phyloP scores from a whole-genome alignment of 2,329 filamentous ascomycete species.

The Trichoderma cornu-damae region DNA sequence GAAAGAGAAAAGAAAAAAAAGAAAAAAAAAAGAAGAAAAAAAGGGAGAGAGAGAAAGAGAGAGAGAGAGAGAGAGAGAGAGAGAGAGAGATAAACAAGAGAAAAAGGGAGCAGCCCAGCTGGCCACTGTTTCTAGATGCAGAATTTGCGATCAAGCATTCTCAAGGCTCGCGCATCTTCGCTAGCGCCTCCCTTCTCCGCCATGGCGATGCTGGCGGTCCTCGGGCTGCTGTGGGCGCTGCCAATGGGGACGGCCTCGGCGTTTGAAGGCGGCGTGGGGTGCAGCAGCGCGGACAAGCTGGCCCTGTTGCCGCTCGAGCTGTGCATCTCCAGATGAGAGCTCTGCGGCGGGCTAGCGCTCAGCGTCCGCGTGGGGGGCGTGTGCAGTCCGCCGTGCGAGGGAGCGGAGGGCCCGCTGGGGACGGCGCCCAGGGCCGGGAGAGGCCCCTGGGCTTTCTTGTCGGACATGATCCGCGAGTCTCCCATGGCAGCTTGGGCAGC shows the following conservation, averaged over 20 bases:
- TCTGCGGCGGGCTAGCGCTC: conserved; percentile 47
- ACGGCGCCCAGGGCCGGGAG: conserved; percentile 40
- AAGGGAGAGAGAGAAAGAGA: neutral
- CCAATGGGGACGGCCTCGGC: conserved; percentile 42
- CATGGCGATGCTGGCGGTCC: conserved; percentile 25
- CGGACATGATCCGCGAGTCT: conserved; percentile 35
- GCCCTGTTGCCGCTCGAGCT: conserved; percentile 34
- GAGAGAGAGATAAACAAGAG: neutral
- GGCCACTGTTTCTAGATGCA: conserved; percentile 27
- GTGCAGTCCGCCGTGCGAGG: conserved; percentile 30
- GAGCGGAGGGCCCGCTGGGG: conserved; percentile 27
- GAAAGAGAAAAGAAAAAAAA: no score
- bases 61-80: neutral
- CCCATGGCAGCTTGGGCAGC: conserved; percentile 40
- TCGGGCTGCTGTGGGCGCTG: conserved; percentile 41
- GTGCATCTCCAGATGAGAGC: conserved; percentile 34
- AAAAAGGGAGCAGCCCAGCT: neutral
- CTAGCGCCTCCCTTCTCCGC: conserved; percentile 42
- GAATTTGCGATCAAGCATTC: conserved; percentile 60
- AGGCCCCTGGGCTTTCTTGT: conserved; percentile 39
- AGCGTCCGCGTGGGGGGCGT: conserved; percentile 43
- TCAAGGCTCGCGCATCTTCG: conserved; percentile 61
- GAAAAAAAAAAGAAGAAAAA: neutral
- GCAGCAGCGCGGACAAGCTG: conserved; percentile 47
- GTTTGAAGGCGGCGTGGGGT: conserved; percentile 42